Conservation (phyloP, 495 filamentous ascomycete genomes). For the Cairneyella variabilis region DNA sequence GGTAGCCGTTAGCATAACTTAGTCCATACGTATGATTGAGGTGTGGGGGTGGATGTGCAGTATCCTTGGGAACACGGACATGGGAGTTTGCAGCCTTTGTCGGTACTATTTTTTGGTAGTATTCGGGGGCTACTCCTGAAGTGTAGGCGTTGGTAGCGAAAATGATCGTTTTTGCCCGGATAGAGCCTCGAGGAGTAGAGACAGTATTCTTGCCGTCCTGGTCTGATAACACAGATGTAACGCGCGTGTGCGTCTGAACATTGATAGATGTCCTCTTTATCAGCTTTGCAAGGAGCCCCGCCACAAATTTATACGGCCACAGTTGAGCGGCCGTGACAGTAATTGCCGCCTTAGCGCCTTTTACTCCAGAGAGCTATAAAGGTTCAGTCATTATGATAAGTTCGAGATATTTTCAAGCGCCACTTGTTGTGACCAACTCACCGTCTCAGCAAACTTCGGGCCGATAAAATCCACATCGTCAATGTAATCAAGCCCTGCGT, state of each 20-base stretch:
- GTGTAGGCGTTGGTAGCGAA: slow-evolving; percentile 75
- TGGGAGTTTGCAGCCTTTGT: slow-evolving; percentile 10
- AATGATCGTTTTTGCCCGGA: slow-evolving; percentile 51
- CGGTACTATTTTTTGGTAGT: slow-evolving; percentile 13
- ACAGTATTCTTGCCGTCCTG: slow-evolving; percentile 46
- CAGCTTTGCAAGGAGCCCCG: too few species aligned
- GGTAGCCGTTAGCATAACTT: not conserved
- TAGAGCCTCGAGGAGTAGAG: slow-evolving; percentile 49
- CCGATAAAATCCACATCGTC: too few species aligned
- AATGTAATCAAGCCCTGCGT: too few species aligned
- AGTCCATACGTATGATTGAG: slow-evolving; percentile 7
- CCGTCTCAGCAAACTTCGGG: too few species aligned
- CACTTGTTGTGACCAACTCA: too few species aligned
- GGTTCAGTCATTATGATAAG: too few species aligned
- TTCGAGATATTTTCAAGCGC: too few species aligned
- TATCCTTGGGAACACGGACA: not conserved
- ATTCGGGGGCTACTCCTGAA: slow-evolving; percentile 47
- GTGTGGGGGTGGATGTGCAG: slow-evolving; percentile 6
- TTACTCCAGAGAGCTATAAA: too few species aligned
- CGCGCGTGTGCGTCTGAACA: slow-evolving; percentile 59
- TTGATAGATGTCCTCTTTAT: too few species aligned
- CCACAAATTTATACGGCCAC: too few species aligned
- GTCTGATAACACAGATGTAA: slow-evolving; percentile 37
- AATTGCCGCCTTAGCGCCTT: too few species aligned
- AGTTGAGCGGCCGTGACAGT: too few species aligned